phyloP scores from a whole-genome alignment of 2,329 filamentous ascomycete genomes.

The Fusarium fujikuroi region DNA sequence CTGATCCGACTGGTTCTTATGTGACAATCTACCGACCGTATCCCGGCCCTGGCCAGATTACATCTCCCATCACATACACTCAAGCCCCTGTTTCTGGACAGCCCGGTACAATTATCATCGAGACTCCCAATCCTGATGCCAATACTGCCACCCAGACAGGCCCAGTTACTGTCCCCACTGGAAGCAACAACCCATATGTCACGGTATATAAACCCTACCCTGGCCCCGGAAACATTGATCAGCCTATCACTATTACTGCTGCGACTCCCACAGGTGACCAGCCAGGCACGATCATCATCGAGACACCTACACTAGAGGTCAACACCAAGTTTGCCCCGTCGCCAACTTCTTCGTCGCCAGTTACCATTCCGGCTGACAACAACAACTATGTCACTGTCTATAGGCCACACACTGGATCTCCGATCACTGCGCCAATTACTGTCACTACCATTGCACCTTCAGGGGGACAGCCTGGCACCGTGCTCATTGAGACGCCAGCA shows the following conservation, averaged over 20 bases:
- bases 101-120: conserved; percentile 30
- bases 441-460: conserved; percentile 34
- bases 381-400: conserved; percentile 28
- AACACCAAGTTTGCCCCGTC: conserved; percentile 27
- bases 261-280: conserved; percentile 13
- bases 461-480: conserved; percentile 30
- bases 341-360: not conserved
- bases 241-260: conserved; percentile 30
- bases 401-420: conserved; percentile 19
- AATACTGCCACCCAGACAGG: conserved; percentile 19
- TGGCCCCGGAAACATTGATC: conserved; percentile 28
- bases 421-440: conserved; percentile 29
- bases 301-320: conserved; percentile 22
- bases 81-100: conserved; percentile 22
- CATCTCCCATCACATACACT: conserved; percentile 19
- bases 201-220: conserved; percentile 32
- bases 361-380: conserved; percentile 7
- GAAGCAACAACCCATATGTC: conserved; percentile 20
- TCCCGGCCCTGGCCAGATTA: conserved; percentile 23
- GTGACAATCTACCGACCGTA: conserved; percentile 31
- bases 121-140: conserved; percentile 27
- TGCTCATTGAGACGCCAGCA: conserved; percentile 31
- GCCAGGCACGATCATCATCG: conserved; percentile 31
- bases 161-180: conserved; percentile 18
- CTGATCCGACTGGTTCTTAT: conserved; percentile 24